These are phyloP conservation scores for Coriaria nepalensis DNA, from an alignment of 306 rosid species.

Conservation along the genomic window DNA sequence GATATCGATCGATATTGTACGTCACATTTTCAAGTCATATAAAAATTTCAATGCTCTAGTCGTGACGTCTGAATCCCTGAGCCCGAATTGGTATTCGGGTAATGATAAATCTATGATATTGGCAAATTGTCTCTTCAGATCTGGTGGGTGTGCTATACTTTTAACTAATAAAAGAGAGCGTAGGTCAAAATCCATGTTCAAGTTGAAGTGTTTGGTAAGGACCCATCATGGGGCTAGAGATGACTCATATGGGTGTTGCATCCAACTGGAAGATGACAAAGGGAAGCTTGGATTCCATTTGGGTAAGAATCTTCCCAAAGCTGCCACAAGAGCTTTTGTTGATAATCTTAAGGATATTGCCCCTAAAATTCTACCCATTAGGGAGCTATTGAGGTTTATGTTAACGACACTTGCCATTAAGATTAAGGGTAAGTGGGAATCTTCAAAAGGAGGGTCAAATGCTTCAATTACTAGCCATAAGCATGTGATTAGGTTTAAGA, in stretches of 20 bases:
- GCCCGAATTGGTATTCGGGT: conserved; percentile 84
- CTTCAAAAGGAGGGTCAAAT: not conserved
- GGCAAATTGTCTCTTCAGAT: conserved; percentile 14
- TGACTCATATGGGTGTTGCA: conserved; percentile 56
- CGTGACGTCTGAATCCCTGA: conserved; percentile 63
- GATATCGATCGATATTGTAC: conserved; percentile 45
- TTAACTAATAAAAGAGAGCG: conserved; percentile 9
- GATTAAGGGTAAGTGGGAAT: not conserved
- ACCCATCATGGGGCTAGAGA: conserved; percentile 69
- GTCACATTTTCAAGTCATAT: conserved; percentile 34
- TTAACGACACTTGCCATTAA: not conserved
- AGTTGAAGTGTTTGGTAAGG: conserved; percentile 8
- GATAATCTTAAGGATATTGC: conserved; percentile 58
- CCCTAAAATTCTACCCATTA: conserved; percentile 54
- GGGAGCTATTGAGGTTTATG: conserved; percentile 46
- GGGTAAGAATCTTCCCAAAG: conserved; percentile 57
- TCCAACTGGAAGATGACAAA: conserved; percentile 54
- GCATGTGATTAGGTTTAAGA: conserved; percentile 7
- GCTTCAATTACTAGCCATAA: not conserved
- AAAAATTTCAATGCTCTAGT: conserved; percentile 52
- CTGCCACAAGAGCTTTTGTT: conserved; percentile 71
- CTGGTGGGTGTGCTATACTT: conserved; percentile 15
- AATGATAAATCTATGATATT: conserved; percentile 18
- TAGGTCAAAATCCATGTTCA: conserved; percentile 8
- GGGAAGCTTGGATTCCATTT: conserved; percentile 53